Conservation (phyloP, 257 asterid species). For the Oldenlandia corymbosa region DNA sequence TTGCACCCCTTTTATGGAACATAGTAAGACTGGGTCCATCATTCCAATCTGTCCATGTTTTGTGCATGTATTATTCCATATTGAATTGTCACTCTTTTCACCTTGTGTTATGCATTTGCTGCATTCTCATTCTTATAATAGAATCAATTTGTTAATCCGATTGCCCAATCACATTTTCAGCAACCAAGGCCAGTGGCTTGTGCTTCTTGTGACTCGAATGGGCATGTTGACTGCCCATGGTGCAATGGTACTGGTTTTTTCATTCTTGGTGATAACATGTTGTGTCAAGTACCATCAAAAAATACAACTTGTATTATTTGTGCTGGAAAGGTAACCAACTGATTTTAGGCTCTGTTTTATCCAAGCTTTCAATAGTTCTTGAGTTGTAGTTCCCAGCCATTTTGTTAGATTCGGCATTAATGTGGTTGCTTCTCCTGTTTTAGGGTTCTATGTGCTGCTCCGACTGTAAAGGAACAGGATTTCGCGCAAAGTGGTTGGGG, state of each 20-base stretch:
- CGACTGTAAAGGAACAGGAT: conserved; percentile 90
- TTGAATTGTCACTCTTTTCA: not conserved
- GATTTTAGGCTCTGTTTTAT: not conserved
- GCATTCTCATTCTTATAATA: not conserved
- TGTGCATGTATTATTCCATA: too few species aligned
- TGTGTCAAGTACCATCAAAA: conserved; percentile 90
- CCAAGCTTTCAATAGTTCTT: not conserved
- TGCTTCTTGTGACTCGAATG: conserved; percentile 68
- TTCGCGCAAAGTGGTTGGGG: conserved; percentile 88
- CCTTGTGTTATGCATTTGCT: not conserved
- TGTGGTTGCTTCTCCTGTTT: not conserved
- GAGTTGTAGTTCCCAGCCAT: not conserved
- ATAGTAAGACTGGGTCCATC: not conserved
- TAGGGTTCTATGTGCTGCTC: conserved; percentile 77
- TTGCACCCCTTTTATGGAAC: not conserved
- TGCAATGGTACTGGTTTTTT: conserved; percentile 94
- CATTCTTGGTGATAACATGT: conserved; percentile 87
- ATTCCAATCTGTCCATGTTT: not conserved
- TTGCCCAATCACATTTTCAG: conserved; percentile 32
- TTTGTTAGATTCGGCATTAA: not conserved
- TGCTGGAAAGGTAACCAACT: conserved; percentile 57
- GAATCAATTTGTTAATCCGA: not conserved
- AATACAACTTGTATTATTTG: conserved; percentile 80
- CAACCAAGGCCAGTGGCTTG: conserved; percentile 87
- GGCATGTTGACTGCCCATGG: conserved; percentile 87